Evolutionary conservation across 495 filamentous ascomycete species (phyloP).

Genomic region (Massariosphaeria phaeospora): DNA sequence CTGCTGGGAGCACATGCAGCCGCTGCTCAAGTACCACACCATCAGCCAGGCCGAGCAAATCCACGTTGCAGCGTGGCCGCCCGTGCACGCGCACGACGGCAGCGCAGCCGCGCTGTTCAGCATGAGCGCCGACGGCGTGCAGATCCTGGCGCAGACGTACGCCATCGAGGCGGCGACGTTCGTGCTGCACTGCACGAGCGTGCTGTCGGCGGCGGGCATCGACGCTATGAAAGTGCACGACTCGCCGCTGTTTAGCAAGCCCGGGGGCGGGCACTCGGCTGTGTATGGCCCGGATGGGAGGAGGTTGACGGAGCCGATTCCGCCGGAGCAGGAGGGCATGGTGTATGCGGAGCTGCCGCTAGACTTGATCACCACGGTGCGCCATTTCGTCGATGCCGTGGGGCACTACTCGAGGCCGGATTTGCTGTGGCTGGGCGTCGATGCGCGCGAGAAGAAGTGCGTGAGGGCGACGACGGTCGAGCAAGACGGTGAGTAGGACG

Average conservation of each 20-base stretch:
- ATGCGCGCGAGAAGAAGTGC: conserved; percentile 35
- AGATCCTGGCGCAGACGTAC: conserved; percentile 46
- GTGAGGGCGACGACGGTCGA: too few species aligned
- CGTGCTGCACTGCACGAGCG: conserved; percentile 47
- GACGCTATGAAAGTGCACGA: conserved; percentile 40
- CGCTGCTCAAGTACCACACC: conserved; percentile 56
- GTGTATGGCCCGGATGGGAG: conserved; percentile 54
- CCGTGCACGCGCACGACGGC: background rate
- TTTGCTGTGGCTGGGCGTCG: conserved; percentile 50
- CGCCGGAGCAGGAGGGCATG: conserved; percentile 42
- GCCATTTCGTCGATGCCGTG: conserved; percentile 43
- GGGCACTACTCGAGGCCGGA: conserved; percentile 55
- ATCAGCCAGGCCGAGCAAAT: conserved; percentile 49
- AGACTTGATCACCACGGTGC: conserved; percentile 39
- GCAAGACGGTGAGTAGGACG: too few species aligned
- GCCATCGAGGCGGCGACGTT: conserved; percentile 51
- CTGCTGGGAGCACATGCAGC: conserved; percentile 60
- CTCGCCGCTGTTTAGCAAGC: conserved; percentile 37
- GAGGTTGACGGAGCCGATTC: conserved; percentile 41
- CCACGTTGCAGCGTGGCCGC: conserved; percentile 58
- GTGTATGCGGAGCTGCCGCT: conserved; percentile 49
- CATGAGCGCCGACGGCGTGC: conserved; percentile 43
- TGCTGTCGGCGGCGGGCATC: conserved; percentile 45
- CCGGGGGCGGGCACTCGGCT: conserved; percentile 49
- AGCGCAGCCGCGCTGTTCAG: conserved; percentile 34